phyloP scores from a whole-genome alignment of 768 basidiomycete species.

The Ramaria rubella region DNA sequence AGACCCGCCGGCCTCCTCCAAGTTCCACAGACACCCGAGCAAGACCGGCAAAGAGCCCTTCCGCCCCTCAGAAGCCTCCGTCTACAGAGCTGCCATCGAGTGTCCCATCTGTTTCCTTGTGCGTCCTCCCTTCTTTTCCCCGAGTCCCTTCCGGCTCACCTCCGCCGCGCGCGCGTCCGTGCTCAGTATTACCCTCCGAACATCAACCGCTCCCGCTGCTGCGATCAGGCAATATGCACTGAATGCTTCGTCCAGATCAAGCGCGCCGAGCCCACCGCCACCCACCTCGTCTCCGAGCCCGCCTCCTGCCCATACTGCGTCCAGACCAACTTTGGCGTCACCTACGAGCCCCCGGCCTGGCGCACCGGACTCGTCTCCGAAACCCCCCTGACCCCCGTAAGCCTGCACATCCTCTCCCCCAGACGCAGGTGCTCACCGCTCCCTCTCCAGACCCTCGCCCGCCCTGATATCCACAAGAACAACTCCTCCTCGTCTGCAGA shows the following conservation, averaged over 20 bases:
- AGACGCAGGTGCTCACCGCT: conserved; percentile 10
- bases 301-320: conserved; percentile 98
- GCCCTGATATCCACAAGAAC: conserved; percentile 50
- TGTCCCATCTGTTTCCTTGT: conserved; percentile 99
- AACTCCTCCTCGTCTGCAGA: conserved; percentile 32
- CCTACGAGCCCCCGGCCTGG: conserved; percentile 80
- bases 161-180: conserved; percentile 14
- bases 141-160: conserved; percentile 2
- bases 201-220: conserved; percentile 96
- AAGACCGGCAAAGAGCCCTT: conserved; percentile 58
- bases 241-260: conserved; percentile 99
- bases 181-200: conserved; percentile 92
- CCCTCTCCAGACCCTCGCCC: conserved; percentile 33
- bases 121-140: conserved; percentile 31
- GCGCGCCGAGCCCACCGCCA: conserved; percentile 88
- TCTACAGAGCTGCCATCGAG: conserved; percentile 82
- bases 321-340: conserved; percentile 92
- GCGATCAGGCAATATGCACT: conserved; percentile 97
- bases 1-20: conserved; percentile 37
- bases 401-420: conserved; percentile 22
- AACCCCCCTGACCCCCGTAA: conserved; percentile 40
- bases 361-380: conserved; percentile 73
- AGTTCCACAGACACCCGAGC: conserved; percentile 28
- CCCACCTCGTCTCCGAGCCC: conserved; percentile 93
- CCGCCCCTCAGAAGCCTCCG: conserved; percentile 62